Evolutionary conservation across 345 rosid species (phyloP).

Genomic region (Citrus cavaleriei): DNA sequence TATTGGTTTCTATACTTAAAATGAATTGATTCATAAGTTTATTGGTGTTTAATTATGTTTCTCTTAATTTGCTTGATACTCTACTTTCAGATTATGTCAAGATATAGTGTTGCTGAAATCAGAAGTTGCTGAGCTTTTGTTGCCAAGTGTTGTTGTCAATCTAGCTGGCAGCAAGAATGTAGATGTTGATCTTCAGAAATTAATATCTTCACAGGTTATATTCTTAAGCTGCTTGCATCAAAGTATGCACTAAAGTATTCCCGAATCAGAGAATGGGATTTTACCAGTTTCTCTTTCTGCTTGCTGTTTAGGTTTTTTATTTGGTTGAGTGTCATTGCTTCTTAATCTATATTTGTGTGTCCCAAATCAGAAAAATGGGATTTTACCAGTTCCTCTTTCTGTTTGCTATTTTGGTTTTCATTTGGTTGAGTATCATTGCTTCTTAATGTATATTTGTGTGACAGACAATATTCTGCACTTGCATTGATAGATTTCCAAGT

Average conservation of each 20-base stretch:
- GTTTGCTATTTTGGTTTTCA: background rate
- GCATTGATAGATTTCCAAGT: background rate
- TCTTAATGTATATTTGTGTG: background rate
- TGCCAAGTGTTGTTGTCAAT: constrained; percentile 71
- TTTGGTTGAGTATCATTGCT: background rate
- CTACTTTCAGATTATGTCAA: constrained; percentile 72
- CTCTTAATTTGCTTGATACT: constrained; percentile 10
- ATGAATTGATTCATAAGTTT: constrained; percentile 7
- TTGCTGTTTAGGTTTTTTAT: background rate
- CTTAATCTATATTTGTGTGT: background rate
- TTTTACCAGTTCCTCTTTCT: constrained; percentile 1
- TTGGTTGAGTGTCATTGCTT: background rate
- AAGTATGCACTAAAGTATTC: background rate
- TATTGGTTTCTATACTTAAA: constrained; percentile 16
- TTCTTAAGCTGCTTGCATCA: constrained; percentile 4
- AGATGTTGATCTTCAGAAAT: constrained; percentile 44
- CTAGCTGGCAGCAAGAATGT: constrained; percentile 58
- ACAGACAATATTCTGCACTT: background rate
- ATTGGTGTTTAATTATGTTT: constrained; percentile 5
- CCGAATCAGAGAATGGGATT: background rate
- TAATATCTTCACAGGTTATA: constrained; percentile 69
- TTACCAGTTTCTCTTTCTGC: background rate
- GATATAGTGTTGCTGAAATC: constrained; percentile 74
- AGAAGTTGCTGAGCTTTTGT: constrained; percentile 86
- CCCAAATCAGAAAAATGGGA: background rate